Evolutionary conservation across 78 protist species (phyloP), one percentile per base, ranked within the genome.

Genomic region (Dictyostelium firmibasis): DNA sequence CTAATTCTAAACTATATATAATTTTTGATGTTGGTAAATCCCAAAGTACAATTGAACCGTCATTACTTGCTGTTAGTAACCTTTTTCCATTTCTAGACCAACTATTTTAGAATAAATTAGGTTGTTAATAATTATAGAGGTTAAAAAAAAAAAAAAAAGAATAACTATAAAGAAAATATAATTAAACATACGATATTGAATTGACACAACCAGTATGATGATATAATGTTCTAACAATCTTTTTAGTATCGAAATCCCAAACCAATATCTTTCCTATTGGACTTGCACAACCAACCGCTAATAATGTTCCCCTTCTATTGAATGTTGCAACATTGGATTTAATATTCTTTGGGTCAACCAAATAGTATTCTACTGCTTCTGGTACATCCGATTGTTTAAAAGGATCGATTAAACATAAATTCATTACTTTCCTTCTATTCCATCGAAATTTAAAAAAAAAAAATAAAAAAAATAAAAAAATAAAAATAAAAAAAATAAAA

Each of bases 261-360:
- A 96, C 77, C n/a, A 72, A 47, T 8, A 96, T 77, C 23, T 10
- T 25, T 31, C 97, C 98, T 20, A 57, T 57, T 57, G 67, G 67
- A 27, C 81, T 67, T 35, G 29, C 41, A 84, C 86, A 94, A 53
- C 98, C 98, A 8, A 79, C 76, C 0, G 97, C 97, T 18, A 96
- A 88, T 10, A 96, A 83, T n/a, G 94, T 62, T 41, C 98, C 98
- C 31, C 97, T 79, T n/a, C 98, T 85, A 86, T 96, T 96, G 74
- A 96, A 96, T 9, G 81, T 67, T 43, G 72, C 20, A 53, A 77
- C 47, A 11, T 33, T 84, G 29, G 94, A 86, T 69, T 89, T 89
- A 7, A 74, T 36, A 18, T 69, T 78, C 11, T 25, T 33, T 25
- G 64, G 57, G 50, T 89, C 94, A 25, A 78, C 41, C 27, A 89